Base-by-base conservation (phyloP, 2,329 filamentous ascomycete species). In the Colletotrichum eremochloae region DNA sequence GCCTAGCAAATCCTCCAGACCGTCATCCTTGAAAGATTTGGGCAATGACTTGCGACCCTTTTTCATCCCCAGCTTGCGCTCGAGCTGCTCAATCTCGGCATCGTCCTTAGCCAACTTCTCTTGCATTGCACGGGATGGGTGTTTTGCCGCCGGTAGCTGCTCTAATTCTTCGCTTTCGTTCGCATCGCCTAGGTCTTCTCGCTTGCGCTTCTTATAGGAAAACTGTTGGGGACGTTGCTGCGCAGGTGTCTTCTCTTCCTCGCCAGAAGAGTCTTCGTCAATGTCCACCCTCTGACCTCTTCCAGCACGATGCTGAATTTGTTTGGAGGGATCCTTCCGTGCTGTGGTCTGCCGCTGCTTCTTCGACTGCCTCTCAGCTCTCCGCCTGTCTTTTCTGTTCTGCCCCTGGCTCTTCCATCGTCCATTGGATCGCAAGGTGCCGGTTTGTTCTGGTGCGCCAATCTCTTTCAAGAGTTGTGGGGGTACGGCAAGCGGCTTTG, bases 11-110 rank as follows among this genome's bases (percentile, higher is more conserved):
- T 93, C 92, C 53, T 92, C 94, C 2, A 98, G 83, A 0, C 95
- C 96, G 78, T 98, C 95, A 8, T 97, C 93, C 29, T 90, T 88
- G 76, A 95, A 94, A 0, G 90, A 86, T 75, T 93, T 92, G 0
- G 92, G 91, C 6, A 94, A 81, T 42, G 89, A 91, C 78, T 94
- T 97, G 72, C 92, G 92, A 33, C 90, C 90, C 78, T 92, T 94
- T 75, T 88, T 91, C 44, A 98, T 87, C 0, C 96, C 96, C 3
- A 99, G 84, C 78, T 94, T 97, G 80, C 92, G 95, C 83, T 99
- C 96, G 42, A 98, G 84, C 3, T 91, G 91, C 29, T 92, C 92
- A 76, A 99, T 98, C 76, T 97, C 94, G 2, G 91, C 93, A 78
- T 98, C 95, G 71, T 99, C 96, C 73, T 94, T 86, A 0, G 89